Evolutionary conservation across 371 early-diverging fungal species (phyloP).

Genomic region (Gilbertella persicaria): DNA sequence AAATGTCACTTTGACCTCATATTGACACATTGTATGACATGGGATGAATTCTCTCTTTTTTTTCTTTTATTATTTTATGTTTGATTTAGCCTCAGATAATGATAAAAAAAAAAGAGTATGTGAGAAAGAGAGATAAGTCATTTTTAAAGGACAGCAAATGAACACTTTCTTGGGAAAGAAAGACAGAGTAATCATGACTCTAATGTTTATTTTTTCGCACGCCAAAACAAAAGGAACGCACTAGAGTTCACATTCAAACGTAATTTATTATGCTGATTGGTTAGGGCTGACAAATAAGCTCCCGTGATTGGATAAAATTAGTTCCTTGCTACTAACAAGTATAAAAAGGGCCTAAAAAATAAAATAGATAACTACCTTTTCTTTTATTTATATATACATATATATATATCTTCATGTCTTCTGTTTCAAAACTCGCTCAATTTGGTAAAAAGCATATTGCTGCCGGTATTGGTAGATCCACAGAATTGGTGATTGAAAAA

Average conservation of each 20-base stretch:
- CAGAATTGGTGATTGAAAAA: constrained; percentile 52
- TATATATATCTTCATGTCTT: constrained; percentile 24
- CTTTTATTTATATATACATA: constrained; percentile 6
- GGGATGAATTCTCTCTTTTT: too few relatives aligned
- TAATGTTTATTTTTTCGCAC: too few relatives aligned
- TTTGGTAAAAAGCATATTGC: constrained; percentile 53
- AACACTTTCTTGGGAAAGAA: too few relatives aligned
- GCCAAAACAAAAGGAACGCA: background rate
- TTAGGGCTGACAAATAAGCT: background rate
- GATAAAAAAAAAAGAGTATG: background rate
- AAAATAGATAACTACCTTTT: too few relatives aligned
- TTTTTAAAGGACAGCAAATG: too few relatives aligned
- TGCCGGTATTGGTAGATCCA: constrained; percentile 50
- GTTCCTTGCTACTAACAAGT: too few relatives aligned
- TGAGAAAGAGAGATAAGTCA: background rate
- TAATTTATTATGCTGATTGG: background rate
- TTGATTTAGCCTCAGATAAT: too few relatives aligned
- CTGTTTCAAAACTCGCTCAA: constrained; percentile 41
- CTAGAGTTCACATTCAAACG: background rate
- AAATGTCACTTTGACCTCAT: too few relatives aligned
- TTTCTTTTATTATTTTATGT: too few relatives aligned
- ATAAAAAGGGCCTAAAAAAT: too few relatives aligned
- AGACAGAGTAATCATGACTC: too few relatives aligned
- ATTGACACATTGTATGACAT: too few relatives aligned
- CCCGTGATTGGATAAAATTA: background rate